Percentiles rank a stretch among this genome's conserved stretches.
phyloP scores from a whole-genome alignment of 164 flowering plant genomes.

The Buxus sempervirens region DNA sequence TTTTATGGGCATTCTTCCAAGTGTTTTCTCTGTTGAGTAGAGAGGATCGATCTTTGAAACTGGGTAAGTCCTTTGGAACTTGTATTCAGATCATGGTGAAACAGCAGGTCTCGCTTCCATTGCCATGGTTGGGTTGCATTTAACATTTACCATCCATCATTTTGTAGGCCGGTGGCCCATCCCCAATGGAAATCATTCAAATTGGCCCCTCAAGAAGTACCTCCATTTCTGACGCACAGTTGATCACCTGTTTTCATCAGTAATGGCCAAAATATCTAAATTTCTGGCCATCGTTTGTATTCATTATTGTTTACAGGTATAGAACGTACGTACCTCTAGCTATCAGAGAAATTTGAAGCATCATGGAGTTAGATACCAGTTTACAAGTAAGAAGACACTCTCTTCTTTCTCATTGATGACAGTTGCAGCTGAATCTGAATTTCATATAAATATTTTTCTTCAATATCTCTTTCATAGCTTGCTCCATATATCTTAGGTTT shows the following conservation, averaged over 20 bases:
- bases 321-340: not conserved
- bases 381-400: too few relatives aligned
- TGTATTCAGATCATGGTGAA: conserved; percentile 5
- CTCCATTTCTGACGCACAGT: conserved; percentile 14
- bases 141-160: conserved; percentile 13
- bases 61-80: conserved; percentile 3
- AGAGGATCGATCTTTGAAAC: too few relatives aligned
- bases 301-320: not conserved
- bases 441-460: too few relatives aligned
- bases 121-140: conserved; percentile 13
- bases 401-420: too few relatives aligned
- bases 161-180: conserved; percentile 26
- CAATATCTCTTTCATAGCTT: too few relatives aligned
- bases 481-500: too few relatives aligned
- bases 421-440: too few relatives aligned
- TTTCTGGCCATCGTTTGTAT: not conserved
- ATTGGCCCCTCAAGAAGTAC: conserved; percentile 1
- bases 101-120: conserved; percentile 15
- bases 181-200: conserved; percentile 11
- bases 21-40: not conserved
- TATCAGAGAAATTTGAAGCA: not conserved
- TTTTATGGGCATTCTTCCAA: not conserved
- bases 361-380: too few relatives aligned
- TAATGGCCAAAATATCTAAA: too few relatives aligned
- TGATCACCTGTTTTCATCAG: not conserved